Percentiles rank a stretch among this genome's conserved stretches.
Conservation (phyloP, 768 basidiomycete genomes). For the Fistulinella prunicolor region DNA sequence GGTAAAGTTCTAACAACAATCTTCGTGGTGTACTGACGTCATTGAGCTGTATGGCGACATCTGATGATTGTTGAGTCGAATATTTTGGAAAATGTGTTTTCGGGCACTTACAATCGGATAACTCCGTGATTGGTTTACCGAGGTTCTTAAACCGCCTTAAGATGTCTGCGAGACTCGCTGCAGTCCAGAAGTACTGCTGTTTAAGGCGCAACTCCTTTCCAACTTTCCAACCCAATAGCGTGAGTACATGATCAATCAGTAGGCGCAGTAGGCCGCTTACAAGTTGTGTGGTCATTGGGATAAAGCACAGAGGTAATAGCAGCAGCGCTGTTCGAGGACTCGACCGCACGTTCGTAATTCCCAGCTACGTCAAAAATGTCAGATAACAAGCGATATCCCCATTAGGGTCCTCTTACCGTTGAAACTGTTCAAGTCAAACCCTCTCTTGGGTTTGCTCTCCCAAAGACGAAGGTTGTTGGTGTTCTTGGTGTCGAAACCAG, state of each 20-base stretch:
- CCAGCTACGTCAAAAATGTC: slow-evolving; percentile 53
- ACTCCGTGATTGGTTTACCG: slow-evolving; percentile 71
- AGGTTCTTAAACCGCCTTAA: slow-evolving; percentile 90
- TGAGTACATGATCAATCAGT: not conserved
- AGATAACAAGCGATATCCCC: not conserved
- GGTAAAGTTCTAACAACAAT: not conserved
- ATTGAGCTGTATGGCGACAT: slow-evolving; percentile 92
- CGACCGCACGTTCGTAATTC: slow-evolving; percentile 88
- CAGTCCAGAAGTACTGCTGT: slow-evolving; percentile 97
- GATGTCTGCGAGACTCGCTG: slow-evolving; percentile 86
- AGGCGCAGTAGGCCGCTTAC: slow-evolving; percentile 31
- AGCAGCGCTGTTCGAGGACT: slow-evolving; percentile 84
- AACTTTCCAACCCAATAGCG: slow-evolving; percentile 39
- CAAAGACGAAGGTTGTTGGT: slow-evolving; percentile 87
- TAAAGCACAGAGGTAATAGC: slow-evolving; percentile 95
- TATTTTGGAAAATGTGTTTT: not conserved
- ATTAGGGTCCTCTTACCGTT: slow-evolving; percentile 58
- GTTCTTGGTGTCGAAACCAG: slow-evolving; percentile 73
- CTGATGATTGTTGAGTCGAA: slow-evolving; percentile 35
- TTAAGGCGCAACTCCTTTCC: slow-evolving; percentile 89
- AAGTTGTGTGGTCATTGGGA: slow-evolving; percentile 87
- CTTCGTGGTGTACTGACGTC: slow-evolving; percentile 50
- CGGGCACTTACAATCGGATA: slow-evolving; percentile 68
- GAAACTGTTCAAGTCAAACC: slow-evolving; percentile 93
- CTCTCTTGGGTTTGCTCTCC: slow-evolving; percentile 85